Evolutionary conservation across 257 asterid species (phyloP), one percentile per base, ranked within the genome.

Genomic region (Scutellaria baicalensis): DNA sequence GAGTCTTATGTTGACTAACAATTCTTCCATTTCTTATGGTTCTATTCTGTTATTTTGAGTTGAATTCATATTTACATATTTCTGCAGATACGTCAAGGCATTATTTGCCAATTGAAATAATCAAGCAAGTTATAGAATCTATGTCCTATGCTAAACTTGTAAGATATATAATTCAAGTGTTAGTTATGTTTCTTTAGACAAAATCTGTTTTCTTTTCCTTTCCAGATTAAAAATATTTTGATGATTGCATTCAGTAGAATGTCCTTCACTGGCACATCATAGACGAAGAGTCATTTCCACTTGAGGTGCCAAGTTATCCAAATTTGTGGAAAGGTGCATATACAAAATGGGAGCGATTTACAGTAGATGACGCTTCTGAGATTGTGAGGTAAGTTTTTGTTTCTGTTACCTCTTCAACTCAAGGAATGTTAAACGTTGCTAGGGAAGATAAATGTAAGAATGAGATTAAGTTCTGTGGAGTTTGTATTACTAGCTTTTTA

Each of bases 251-350:
- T 88, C 83, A 73, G 87, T 86, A 90, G 98, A 92, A 92, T 80
- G 95, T 92, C 77, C 88, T 92, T 73, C 98, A 92, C 68, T 92
- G 98, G 98, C 98, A 92, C 84, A 88, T 92, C 74, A 86, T 92
- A 75, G 98, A 92, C 70, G 97, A 90, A 88, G 89, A 92, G 81
- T 90, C 98, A 45, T 92, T 92, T 85, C 98, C 98, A 71, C 87
- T 92, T 45, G 98, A 92, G 84, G 89, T 92, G 64, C 98, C 98
- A 57, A 73, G 85, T 23, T 92, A 82, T 70, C 95, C 98, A 62
- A 85, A 90, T 36, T 83, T 92, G 82, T 92, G 98, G 98, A 88
- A 85, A 78, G 98, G 97, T 35, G 84, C 97, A 44, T 92, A 92
- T 69, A 79, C 95, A 20, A 92, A 86, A 81, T 88, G 88, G 96